Percentiles rank a stretch among this genome's conserved stretches.
Conservation (phyloP, 2,329 filamentous ascomycete species). For the Niveomyces coronatus region DNA sequence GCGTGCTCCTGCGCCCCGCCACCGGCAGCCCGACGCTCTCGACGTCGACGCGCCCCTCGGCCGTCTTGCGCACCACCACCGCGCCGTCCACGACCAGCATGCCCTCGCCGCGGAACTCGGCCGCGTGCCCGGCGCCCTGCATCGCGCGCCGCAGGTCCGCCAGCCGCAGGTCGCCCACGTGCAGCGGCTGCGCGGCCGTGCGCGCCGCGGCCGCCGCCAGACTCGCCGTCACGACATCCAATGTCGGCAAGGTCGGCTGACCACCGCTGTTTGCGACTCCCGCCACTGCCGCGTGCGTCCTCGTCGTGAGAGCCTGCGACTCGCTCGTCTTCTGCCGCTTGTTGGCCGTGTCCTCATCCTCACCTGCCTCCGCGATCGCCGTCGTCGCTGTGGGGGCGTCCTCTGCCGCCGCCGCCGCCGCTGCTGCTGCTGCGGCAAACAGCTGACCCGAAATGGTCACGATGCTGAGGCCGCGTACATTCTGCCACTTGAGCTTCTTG, state of each 20-base stretch:
- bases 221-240: constrained; percentile 44
- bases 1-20: constrained; percentile 46
- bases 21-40: constrained; percentile 55
- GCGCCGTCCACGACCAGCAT: constrained; percentile 80
- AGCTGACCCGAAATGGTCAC: constrained; percentile 78
- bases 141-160: constrained; percentile 81
- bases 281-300: constrained; percentile 8
- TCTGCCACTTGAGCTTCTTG: constrained; percentile 87
- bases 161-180: constrained; percentile 85
- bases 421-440: constrained; percentile 28
- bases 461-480: constrained; percentile 77
- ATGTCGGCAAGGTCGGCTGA: constrained; percentile 31
- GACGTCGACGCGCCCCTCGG: constrained; percentile 77
- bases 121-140: constrained; percentile 70
- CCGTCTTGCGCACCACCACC: constrained; percentile 81
- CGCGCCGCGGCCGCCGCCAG: constrained; percentile 65
- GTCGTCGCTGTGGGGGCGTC: constrained; percentile 10
- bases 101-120: constrained; percentile 89
- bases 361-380: constrained; percentile 44
- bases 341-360: constrained; percentile 34
- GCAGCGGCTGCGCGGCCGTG: constrained; percentile 74
- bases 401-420: not conserved
- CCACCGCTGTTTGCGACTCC: constrained; percentile 8
- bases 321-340: constrained; percentile 40
- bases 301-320: constrained; percentile 18